A percentile compares a stretch with the other conserved stretches of the same genome.
Conservation (phyloP, 495 filamentous ascomycete species). For the Lentithecium fluviatile region DNA sequence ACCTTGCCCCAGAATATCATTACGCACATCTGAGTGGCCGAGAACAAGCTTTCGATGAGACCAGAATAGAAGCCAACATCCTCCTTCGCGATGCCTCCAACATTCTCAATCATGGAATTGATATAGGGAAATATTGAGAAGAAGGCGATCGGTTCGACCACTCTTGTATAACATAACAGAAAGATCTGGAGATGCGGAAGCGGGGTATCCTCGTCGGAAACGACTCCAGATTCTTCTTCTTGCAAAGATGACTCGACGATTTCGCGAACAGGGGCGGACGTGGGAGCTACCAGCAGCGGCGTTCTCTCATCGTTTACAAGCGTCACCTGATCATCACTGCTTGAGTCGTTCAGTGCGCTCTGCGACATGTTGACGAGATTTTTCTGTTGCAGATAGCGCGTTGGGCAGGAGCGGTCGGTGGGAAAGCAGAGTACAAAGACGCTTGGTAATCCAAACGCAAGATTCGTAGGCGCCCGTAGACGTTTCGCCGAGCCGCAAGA, state of each 20-base stretch:
- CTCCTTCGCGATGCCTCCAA: constrained; percentile 53
- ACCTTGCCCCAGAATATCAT: constrained; percentile 61
- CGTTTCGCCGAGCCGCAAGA: too few species aligned
- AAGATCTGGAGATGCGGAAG: constrained; percentile 60
- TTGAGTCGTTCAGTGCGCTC: background rate
- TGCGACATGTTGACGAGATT: background rate
- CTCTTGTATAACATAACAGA: constrained; percentile 63
- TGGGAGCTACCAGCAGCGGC: constrained; percentile 15
- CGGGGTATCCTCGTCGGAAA: constrained; percentile 45
- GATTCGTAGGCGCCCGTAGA: too few species aligned
- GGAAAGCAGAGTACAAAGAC: too few species aligned
- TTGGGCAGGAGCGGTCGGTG: too few species aligned
- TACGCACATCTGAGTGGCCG: constrained; percentile 62
- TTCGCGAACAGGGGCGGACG: constrained; percentile 10
- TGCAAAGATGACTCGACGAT: background rate
- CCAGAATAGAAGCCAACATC: constrained; percentile 73
- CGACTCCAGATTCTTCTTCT: background rate
- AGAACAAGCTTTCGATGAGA: constrained; percentile 69
- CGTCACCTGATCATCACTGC: background rate
- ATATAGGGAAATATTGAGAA: constrained; percentile 76
- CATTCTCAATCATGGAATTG: constrained; percentile 65
- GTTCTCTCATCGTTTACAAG: constrained; percentile 26
- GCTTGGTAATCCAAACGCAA: too few species aligned
- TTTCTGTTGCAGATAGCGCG: too few species aligned
- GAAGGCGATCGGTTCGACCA: constrained; percentile 73